Evolutionary conservation across 495 filamentous ascomycete genomes (phyloP), one percentile per base, ranked within the genome.

Genomic region (Neurospora intermedia): DNA sequence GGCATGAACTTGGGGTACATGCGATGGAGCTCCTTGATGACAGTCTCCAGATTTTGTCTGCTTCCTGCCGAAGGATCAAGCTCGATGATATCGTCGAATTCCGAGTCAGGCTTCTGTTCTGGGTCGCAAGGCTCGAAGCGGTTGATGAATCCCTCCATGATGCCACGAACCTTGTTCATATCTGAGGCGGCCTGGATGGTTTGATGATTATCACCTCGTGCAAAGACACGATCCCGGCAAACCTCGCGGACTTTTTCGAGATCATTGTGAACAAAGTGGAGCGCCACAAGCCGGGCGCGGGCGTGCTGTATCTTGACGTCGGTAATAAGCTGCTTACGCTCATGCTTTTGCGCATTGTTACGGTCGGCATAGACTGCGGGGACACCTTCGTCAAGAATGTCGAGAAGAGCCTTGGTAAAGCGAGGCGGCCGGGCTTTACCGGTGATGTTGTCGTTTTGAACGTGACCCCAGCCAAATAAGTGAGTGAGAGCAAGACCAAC

Each of bases 361-460:
- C 95, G 87, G 80, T 99, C 96, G 15, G 96, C 93, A 78, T 97
- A 91, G 43, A 97, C 93, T 3, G 91, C 96, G 0, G 91, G 88
- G 15, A 66, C 54, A 45, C 85, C 78, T 0, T 84, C 81, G 6
- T 84, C 80, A 18, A 98, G 83, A 35, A 85, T 79, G 45, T 88
- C 86, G 69, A 88, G 84, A 69, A 95, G 84, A 18, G 89, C 88
- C 27, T 88, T 83, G 10, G 90, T 90, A 78, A 98, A 98, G 41
- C 85, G 84, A 72, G 89, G 86, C 6, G 92, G 91, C 41, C 93
- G 91, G 70, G 85, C 85, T 79, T 90, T 89, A 70, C 91, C 92
- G n/a, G 86, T 87, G 69, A 99, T 95, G 78, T 98, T 96, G 81
- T 99, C 96, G 78, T 99, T 99, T 78, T 99, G 96, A 46, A 98